These are phyloP conservation scores for Seiridium unicorne DNA, from an alignment of 2,329 filamentous ascomycete genomes.

Conservation along the genomic window DNA sequence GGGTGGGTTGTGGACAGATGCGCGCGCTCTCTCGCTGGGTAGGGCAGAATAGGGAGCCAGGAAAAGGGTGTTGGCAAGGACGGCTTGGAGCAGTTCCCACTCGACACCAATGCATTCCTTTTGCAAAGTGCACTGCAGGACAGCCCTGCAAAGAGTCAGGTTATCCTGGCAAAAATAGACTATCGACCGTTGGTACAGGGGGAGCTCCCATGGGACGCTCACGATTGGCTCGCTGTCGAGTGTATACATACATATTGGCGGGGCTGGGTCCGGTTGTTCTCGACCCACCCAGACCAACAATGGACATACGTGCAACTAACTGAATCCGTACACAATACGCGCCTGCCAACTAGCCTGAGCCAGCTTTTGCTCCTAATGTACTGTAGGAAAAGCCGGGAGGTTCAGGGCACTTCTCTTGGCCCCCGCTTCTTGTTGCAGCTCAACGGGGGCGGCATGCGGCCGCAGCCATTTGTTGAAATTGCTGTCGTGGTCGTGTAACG, in stretches of 20 bases:
- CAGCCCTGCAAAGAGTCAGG: background rate
- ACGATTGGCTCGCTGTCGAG: background rate
- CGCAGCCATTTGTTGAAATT: too few relatives aligned
- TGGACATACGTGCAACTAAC: background rate
- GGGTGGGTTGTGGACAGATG: background rate
- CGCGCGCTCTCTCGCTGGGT: too few relatives aligned
- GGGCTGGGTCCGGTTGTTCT: background rate
- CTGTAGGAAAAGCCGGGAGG: too few relatives aligned
- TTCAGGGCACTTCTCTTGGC: too few relatives aligned
- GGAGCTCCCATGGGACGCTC: background rate
- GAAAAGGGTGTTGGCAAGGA: too few relatives aligned
- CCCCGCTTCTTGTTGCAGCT: too few relatives aligned
- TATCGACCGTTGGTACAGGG: background rate
- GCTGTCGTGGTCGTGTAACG: too few relatives aligned
- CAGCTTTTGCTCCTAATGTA: background rate
- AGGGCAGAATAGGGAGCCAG: too few relatives aligned
- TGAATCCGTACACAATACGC: background rate
- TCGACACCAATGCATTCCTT: background rate
- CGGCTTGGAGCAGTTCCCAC: too few relatives aligned
- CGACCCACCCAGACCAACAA: background rate
- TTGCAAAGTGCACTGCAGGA: constrained; percentile 4
- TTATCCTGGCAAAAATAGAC: background rate
- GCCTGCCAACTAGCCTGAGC: background rate
- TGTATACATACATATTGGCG: background rate
- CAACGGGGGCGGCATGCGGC: too few relatives aligned